Percentiles rank a stretch among this genome's conserved stretches.
phyloP scores from a whole-genome alignment of 768 basidiomycete species.

The Dentipellis fragilis region DNA sequence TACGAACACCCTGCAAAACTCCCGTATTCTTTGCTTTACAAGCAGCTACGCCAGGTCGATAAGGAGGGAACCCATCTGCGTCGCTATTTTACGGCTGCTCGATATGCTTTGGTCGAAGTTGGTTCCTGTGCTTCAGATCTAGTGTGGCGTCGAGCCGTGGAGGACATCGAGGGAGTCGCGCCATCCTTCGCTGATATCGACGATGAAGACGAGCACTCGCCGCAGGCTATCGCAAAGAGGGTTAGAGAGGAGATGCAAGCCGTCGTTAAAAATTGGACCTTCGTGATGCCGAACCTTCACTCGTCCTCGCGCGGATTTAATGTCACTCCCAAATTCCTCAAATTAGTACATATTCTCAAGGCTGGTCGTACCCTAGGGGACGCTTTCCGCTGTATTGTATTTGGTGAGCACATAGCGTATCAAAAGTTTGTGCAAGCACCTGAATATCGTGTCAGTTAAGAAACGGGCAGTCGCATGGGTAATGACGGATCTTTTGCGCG shows the following conservation, averaged over 20 bases:
- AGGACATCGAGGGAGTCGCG: conserved; percentile 24
- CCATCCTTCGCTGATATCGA: conserved; percentile 20
- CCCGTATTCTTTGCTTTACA: conserved; percentile 33
- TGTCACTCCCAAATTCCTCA: conserved; percentile 57
- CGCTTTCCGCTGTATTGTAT: conserved; percentile 53
- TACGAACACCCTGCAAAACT: conserved; percentile 33
- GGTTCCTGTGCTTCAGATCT: conserved; percentile 64
- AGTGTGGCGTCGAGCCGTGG: conserved; percentile 50
- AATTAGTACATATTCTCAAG: conserved; percentile 48
- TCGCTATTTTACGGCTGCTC: conserved; percentile 37
- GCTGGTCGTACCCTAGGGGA: conserved; percentile 43
- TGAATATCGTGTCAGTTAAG: conserved; percentile 34
- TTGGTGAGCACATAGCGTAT: conserved; percentile 34
- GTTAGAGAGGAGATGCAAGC: conserved; percentile 19
- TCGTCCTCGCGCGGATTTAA: conserved; percentile 50
- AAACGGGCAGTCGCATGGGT: conserved; percentile 41
- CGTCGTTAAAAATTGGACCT: conserved; percentile 50
- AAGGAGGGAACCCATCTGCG: conserved; percentile 26
- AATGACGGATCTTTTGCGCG: conserved; percentile 50
- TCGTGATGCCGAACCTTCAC: conserved; percentile 54
- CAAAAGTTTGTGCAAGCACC: not conserved
- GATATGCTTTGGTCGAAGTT: conserved; percentile 38
- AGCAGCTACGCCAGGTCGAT: conserved; percentile 37
- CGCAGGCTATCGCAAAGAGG: not conserved
- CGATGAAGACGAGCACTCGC: conserved; percentile 24